A percentile compares a stretch with the other conserved stretches of the same genome.
These are phyloP conservation scores for Emiliania huxleyi DNA, from an alignment of 78 protist species.

Conservation along the genomic window DNA sequence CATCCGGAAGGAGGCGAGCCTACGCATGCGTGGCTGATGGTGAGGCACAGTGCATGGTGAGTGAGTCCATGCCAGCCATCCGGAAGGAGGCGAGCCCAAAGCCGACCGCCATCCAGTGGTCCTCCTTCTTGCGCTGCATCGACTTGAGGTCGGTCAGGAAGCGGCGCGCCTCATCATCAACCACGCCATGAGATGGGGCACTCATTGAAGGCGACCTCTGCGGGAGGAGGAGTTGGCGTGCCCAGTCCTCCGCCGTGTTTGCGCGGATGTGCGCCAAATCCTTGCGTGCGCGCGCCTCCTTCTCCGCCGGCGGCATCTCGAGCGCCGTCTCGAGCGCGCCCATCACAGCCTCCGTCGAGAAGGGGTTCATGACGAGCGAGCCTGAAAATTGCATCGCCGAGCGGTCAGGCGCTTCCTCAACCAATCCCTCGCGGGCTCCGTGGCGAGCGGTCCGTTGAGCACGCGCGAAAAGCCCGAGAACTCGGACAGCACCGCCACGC, in stretches of 20 bases:
- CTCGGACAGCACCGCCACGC: not conserved
- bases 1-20: constrained; percentile 6
- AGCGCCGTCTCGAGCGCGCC: not conserved
- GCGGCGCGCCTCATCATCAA: too few relatives aligned
- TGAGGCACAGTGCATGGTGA: too few relatives aligned
- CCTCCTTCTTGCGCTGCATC: constrained; percentile 1
- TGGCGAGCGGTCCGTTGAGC: too few relatives aligned
- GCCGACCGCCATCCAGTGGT: constrained; percentile 1
- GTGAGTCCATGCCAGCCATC: not conserved
- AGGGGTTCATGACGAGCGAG: not conserved
- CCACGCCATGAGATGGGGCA: too few relatives aligned
- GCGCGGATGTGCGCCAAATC: not conserved
- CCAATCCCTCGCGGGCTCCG: too few relatives aligned
- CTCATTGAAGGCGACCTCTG: too few relatives aligned
- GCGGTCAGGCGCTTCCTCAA: too few relatives aligned
- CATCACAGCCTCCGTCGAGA: not conserved
- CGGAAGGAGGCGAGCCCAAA: constrained; percentile 26
- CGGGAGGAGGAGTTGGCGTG: too few relatives aligned
- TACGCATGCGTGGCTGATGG: too few relatives aligned
- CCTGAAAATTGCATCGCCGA: too few relatives aligned
- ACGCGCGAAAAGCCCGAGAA: not conserved
- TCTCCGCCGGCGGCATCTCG: not conserved
- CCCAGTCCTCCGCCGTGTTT: not conserved
- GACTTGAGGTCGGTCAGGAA: not conserved
- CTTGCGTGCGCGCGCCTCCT: not conserved